A percentile compares a stretch with the other conserved stretches of the same genome.
phyloP scores from a whole-genome alignment of 2,329 filamentous ascomycete species.

The Calonectria fujianensis region DNA sequence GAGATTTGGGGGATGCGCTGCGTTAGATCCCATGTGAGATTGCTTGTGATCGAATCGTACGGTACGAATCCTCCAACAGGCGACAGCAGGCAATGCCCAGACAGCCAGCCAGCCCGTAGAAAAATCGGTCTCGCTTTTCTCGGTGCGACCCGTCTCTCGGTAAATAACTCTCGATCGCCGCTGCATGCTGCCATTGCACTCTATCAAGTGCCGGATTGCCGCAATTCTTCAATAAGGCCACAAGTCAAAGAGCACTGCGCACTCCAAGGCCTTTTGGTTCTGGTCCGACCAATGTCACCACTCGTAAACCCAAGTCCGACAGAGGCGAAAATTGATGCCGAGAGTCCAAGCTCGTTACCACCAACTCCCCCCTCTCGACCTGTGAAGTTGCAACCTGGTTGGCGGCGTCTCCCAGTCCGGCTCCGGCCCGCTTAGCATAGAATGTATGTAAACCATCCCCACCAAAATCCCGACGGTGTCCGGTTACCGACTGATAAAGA shows the following conservation, averaged over 20 bases:
- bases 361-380: neutral
- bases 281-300: neutral
- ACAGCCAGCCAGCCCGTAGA: neutral
- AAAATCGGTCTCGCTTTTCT: slow-evolving; percentile 2
- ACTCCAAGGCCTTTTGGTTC: neutral
- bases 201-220: neutral
- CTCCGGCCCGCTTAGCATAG: neutral
- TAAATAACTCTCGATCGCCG: neutral
- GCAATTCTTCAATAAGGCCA: neutral
- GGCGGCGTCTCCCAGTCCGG: neutral
- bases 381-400: neutral
- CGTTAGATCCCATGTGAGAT: neutral
- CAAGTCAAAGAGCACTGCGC: neutral
- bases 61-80: slow-evolving; percentile 16
- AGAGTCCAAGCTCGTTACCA: neutral
- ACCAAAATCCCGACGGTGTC: slow-evolving; percentile 23
- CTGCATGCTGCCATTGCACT: neutral
- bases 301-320: neutral
- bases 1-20: neutral
- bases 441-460: neutral
- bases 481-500: slow-evolving; percentile 21
- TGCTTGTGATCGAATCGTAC: slow-evolving; percentile 8
- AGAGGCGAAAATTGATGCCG: neutral
- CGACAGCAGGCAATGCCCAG: slow-evolving; percentile 6
- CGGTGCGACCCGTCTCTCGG: neutral